phyloP scores from a whole-genome alignment of 75 land plant genomes.

The Sequoiadendron giganteum region DNA sequence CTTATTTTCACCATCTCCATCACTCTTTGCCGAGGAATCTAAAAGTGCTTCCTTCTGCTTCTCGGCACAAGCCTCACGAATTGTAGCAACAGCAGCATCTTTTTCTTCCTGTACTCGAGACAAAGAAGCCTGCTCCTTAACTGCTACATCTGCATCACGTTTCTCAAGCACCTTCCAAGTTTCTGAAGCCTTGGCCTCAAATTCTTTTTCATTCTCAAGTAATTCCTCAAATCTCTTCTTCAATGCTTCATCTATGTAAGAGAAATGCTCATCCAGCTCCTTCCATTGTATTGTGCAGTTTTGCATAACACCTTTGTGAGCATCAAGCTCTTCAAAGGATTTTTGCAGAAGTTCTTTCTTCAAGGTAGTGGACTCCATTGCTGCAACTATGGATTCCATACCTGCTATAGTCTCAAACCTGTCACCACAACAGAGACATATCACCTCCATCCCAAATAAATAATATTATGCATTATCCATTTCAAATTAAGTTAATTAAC shows the following conservation, averaged over 20 bases:
- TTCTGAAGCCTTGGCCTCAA: conserved; percentile 26
- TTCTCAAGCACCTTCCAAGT: conserved; percentile 19
- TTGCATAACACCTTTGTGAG: conserved; percentile 15
- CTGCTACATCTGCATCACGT: conserved; percentile 37
- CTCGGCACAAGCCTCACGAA: conserved; percentile 24
- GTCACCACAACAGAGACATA: background rate
- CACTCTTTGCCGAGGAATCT: conserved; percentile 17
- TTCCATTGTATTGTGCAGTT: conserved; percentile 27
- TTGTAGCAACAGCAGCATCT: conserved; percentile 45
- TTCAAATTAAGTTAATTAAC: conserved; percentile 4
- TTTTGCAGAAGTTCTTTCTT: conserved; percentile 37
- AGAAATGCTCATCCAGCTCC: conserved; percentile 42
- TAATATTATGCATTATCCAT: background rate
- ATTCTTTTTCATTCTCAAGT: conserved; percentile 30
- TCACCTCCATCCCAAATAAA: background rate
- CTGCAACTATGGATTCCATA: conserved; percentile 2
- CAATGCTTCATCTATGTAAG: conserved; percentile 26
- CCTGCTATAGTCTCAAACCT: conserved; percentile 16
- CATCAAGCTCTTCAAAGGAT: conserved; percentile 37
- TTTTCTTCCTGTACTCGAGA: conserved; percentile 40
- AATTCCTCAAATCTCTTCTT: conserved; percentile 41
- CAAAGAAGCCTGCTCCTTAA: conserved; percentile 39
- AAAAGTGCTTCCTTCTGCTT: conserved; percentile 20
- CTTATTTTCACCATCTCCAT: conserved; percentile 25
- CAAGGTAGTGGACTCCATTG: conserved; percentile 23